Percentiles rank a stretch among this genome's conserved stretches.
phyloP scores from a whole-genome alignment of 169 alveolate species.

The Blepharisma undulans region DNA sequence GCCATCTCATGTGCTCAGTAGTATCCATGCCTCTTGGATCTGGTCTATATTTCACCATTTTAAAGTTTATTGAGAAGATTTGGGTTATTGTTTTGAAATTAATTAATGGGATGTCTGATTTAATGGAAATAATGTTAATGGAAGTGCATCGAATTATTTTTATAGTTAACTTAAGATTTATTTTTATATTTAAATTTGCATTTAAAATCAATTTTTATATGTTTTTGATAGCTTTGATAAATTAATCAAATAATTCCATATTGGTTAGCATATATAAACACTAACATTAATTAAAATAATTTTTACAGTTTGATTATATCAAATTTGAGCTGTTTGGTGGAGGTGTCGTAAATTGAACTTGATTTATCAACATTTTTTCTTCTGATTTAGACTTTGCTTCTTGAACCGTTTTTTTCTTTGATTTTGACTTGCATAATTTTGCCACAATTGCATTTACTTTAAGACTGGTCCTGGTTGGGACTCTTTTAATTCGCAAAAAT shows the following conservation, averaged over 20 bases:
- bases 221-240: no score
- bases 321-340: not conserved
- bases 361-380: not conserved
- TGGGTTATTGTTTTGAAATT: not conserved
- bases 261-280: no score
- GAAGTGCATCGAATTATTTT: no score
- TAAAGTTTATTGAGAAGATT: not conserved
- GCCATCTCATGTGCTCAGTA: not conserved
- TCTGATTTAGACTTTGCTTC: not conserved
- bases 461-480: not conserved
- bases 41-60: constrained; percentile 33
- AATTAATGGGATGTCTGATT: not conserved
- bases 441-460: not conserved
- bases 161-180: no score
- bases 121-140: no score
- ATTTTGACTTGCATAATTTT: not conserved
- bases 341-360: not conserved
- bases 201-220: no score
- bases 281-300: not conserved
- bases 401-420: not conserved
- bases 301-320: not conserved
- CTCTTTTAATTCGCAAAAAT: not conserved
- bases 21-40: constrained; percentile 30
- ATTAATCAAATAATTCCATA: no score
- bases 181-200: no score